phyloP scores from a whole-genome alignment of 2,329 filamentous ascomycete genomes.

The Aspergillus versicolor region DNA sequence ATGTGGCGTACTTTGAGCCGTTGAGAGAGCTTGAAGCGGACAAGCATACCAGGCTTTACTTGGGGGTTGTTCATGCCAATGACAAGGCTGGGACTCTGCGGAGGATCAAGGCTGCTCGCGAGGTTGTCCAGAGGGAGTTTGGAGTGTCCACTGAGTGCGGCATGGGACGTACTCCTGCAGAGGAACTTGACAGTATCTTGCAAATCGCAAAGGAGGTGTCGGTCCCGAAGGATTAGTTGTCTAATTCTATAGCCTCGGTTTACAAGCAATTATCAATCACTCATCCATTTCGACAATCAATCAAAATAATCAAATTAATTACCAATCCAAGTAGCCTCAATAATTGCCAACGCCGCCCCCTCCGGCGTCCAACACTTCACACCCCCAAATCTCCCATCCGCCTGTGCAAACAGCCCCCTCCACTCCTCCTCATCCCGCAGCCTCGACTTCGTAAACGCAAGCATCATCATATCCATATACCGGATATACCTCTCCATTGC shows the following conservation, averaged over 20 bases:
- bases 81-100: constrained; percentile 40
- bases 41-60: constrained; percentile 26
- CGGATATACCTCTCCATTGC: not conserved
- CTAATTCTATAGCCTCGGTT: no score
- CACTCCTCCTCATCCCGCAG: not conserved
- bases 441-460: not conserved
- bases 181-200: constrained; percentile 53
- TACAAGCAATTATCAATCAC: no score
- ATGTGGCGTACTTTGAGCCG: constrained; percentile 41
- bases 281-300: no score
- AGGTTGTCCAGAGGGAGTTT: constrained; percentile 30
- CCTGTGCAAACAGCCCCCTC: not conserved
- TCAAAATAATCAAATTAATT: no score
- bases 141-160: constrained; percentile 47
- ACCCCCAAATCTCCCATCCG: not conserved
- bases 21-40: constrained; percentile 33
- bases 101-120: constrained; percentile 38
- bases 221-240: no score
- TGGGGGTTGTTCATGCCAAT: constrained; percentile 43
- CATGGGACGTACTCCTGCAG: constrained; percentile 21
- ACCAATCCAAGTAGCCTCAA: no score
- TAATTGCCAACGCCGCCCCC: no score
- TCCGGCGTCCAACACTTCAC: not conserved
- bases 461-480: not conserved
- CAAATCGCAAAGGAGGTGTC: not conserved